phyloP scores from a whole-genome alignment of 169 alveolate species.

The Plasmodium billcollinsi region DNA sequence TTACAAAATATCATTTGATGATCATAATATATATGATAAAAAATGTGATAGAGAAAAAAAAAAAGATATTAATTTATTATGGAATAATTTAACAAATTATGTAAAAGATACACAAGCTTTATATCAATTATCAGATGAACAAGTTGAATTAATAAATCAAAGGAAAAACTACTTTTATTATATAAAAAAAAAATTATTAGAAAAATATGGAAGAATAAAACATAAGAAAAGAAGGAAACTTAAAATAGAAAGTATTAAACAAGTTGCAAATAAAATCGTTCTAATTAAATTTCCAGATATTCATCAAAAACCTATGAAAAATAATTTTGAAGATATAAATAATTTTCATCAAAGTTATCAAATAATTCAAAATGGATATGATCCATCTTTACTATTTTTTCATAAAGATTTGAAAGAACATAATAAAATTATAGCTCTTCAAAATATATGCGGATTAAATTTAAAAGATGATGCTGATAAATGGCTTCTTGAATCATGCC shows the following conservation, averaged over 20 bases:
- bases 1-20: slow-evolving; percentile 1
- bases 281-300: slow-evolving; percentile 48
- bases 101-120: slow-evolving; percentile 73
- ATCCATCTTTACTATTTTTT: slow-evolving; percentile 71
- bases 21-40: slow-evolving; percentile 18
- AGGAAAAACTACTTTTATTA: slow-evolving; percentile 62
- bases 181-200: slow-evolving; percentile 71
- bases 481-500: slow-evolving; percentile 75
- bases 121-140: slow-evolving; percentile 69
- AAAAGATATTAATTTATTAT: slow-evolving; percentile 38
- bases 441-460: slow-evolving; percentile 71
- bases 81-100: slow-evolving; percentile 64
- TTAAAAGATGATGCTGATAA: slow-evolving; percentile 76
- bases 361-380: slow-evolving; percentile 72
- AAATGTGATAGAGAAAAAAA: background rate
- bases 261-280: slow-evolving; percentile 41
- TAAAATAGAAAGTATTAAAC: slow-evolving; percentile 38
- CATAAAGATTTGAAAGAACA: slow-evolving; percentile 60
- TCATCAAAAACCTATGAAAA: slow-evolving; percentile 4
- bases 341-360: slow-evolving; percentile 38
- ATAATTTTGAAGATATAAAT: slow-evolving; percentile 7
- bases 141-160: slow-evolving; percentile 23
- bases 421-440: slow-evolving; percentile 43
- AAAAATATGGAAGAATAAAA: slow-evolving; percentile 53
- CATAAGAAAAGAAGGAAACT: slow-evolving; percentile 61